These are phyloP conservation scores for Entonaema liquescens DNA, from an alignment of 495 filamentous ascomycete species.

Conservation along the genomic window DNA sequence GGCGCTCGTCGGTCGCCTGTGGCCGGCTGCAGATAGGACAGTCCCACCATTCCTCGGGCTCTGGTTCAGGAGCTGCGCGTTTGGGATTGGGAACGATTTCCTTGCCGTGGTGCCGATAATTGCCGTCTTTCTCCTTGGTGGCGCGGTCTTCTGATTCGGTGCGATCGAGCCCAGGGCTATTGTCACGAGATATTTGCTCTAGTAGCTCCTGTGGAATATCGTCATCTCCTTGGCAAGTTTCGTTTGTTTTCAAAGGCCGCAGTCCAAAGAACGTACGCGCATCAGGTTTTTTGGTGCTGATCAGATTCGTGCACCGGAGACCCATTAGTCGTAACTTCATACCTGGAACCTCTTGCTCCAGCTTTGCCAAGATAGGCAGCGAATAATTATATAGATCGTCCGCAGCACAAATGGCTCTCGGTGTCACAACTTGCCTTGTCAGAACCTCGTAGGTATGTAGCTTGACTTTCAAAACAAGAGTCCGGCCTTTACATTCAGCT, in stretches of 20 bases:
- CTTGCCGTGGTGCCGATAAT: slow-evolving; percentile 56
- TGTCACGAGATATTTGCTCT: slow-evolving; percentile 57
- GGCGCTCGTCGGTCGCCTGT: slow-evolving; percentile 75
- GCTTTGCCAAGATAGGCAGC: slow-evolving; percentile 82
- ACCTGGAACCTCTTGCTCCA: slow-evolving; percentile 84
- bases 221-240: slow-evolving; percentile 40
- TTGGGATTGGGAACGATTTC: slow-evolving; percentile 61
- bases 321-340: slow-evolving; percentile 90
- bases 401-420: slow-evolving; percentile 72
- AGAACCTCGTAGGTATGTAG: slow-evolving; percentile 92
- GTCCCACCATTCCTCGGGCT: slow-evolving; percentile 70
- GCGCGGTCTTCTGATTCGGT: not conserved
- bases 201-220: slow-evolving; percentile 72
- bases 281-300: slow-evolving; percentile 79
- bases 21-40: slow-evolving; percentile 86
- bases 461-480: slow-evolving; percentile 91
- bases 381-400: slow-evolving; percentile 86
- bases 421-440: slow-evolving; percentile 78
- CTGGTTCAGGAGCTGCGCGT: slow-evolving; percentile 41
- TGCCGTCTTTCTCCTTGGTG: slow-evolving; percentile 1
- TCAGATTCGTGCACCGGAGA: slow-evolving; percentile 83
- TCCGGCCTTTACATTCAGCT: slow-evolving; percentile 86
- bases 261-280: slow-evolving; percentile 83
- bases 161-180: not conserved
- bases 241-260: slow-evolving; percentile 43